A percentile compares a stretch with the other conserved stretches of the same genome.
phyloP scores from a whole-genome alignment of 169 alveolate species.

The Plasmodium coatneyi region DNA sequence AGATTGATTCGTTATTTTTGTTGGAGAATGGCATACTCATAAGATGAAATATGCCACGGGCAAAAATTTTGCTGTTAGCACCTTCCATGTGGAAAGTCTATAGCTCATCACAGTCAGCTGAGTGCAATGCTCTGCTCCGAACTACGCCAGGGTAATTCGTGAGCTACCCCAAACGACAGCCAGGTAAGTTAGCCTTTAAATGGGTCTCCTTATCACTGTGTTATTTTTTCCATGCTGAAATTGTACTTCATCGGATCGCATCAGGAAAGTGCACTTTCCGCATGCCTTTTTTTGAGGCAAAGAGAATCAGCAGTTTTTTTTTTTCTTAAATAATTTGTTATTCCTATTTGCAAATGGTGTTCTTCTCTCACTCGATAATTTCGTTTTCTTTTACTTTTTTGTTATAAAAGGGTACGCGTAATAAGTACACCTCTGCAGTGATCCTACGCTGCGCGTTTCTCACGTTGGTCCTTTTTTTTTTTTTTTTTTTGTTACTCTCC shows the following conservation, averaged over 20 bases:
- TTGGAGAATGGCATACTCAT: conserved; percentile 71
- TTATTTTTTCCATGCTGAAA: conserved; percentile 45
- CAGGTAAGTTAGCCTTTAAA: conserved; percentile 92
- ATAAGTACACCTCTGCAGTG: neutral
- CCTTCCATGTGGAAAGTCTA: conserved; percentile 94
- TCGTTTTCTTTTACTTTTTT: neutral
- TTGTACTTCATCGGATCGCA: conserved; percentile 33
- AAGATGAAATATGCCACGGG: conserved; percentile 90
- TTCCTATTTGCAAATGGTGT: neutral
- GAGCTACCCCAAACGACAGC: conserved; percentile 99
- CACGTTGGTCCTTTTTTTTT: neutral
- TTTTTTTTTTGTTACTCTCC: neutral
- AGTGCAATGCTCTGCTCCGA: conserved; percentile 98
- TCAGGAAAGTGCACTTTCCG: neutral
- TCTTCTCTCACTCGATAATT: neutral
- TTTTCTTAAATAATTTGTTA: neutral
- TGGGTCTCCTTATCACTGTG: neutral
- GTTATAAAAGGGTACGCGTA: neutral
- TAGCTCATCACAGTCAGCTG: conserved; percentile 96
- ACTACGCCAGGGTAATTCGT: conserved; percentile 96
- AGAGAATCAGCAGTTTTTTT: neutral
- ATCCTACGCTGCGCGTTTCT: neutral
- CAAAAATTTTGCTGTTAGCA: conserved; percentile 96
- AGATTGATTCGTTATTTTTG: conserved; percentile 22
- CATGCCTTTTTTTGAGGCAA: neutral